Evolutionary conservation across 2,329 filamentous ascomycete genomes (phyloP).

Genomic region (Penicillium sp.): DNA sequence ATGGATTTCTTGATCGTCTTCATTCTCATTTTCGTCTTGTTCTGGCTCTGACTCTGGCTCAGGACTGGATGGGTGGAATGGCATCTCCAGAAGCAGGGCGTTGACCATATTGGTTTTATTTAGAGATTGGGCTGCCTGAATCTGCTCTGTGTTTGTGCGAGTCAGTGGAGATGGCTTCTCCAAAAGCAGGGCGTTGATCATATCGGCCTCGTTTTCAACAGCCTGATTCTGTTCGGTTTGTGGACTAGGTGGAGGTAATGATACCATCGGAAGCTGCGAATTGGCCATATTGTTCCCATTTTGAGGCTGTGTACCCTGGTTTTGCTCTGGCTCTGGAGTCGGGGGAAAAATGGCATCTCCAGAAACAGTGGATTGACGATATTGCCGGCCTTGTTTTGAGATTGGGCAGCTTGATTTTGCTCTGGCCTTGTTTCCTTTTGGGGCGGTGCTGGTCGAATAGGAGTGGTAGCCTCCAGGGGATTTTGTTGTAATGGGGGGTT

Average conservation of each 20-base stretch:
- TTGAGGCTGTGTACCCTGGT: neutral
- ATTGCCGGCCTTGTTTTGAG: neutral
- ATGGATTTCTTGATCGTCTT: slow-evolving; percentile 13
- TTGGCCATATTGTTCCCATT: neutral
- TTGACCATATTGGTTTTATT: neutral
- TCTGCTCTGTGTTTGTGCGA: neutral
- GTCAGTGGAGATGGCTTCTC: slow-evolving; percentile 8
- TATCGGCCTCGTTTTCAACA: neutral
- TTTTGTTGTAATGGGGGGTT: neutral
- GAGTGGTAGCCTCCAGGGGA: neutral
- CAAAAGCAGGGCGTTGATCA: neutral
- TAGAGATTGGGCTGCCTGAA: neutral
- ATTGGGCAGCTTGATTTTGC: neutral
- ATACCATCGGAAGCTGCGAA: too few relatives aligned
- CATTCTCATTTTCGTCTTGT: slow-evolving; percentile 25
- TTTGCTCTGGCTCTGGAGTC: neutral
- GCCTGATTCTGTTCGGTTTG: neutral
- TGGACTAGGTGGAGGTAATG: too few relatives aligned
- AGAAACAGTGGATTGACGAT: neutral
- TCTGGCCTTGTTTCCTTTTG: neutral
- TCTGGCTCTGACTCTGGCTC: slow-evolving; percentile 16
- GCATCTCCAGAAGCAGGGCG: slow-evolving; percentile 28
- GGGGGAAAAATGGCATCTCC: neutral
- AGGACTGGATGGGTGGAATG: slow-evolving; percentile 29
- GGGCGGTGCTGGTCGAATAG: neutral